Base-by-base conservation (phyloP, 78 protist species). In the Andalucia godoyi region DNA sequence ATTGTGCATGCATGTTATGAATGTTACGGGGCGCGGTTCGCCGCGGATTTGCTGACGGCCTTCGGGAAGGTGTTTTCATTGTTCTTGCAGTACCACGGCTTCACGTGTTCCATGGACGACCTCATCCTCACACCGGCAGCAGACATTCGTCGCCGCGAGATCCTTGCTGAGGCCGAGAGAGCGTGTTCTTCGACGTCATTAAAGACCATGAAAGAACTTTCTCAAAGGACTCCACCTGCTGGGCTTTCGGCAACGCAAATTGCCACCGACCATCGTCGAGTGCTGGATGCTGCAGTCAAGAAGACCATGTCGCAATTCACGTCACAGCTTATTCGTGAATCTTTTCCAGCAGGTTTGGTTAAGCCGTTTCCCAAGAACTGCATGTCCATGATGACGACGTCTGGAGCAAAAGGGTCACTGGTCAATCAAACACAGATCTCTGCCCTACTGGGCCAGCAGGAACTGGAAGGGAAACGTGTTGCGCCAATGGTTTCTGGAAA, bases 341-440 rank as follows among this genome's bases (percentile, higher is more conserved):
- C 80, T 34, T 43, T 96, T 13, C 76, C 76, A n/a, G 5, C n/a
- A 29, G 63, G 72, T 2, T 7, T 53, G 75, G 34, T 15, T 72
- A 55, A 68, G 42, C 67, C 81, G 4, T 96, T 96, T 81, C 99
- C 99, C 8, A 34, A 50, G n/a, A 98, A 98, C 79, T 58, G 70
- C 60, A 65, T 98, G 57, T 59, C 90, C 10, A 25, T 65, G 47
- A 97, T 95, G 98, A 83, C 88, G 17, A n/a, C 23, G 18, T 67
- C 98, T 4, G 99, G 99, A 40, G 99, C 99, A 42, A 94, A 95
- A 76, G 99, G 99, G 38, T 63, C 86, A 1, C 47, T 25, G 17
- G 99, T 96, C 52, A 98, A 98, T 77, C 46, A 73, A 42, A 79
- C 95, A 17, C 99, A 96, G 77, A 95, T 98, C 54, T 84, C 96